phyloP scores from a whole-genome alignment of 257 asterid species.

The Fraxinus anomala region DNA sequence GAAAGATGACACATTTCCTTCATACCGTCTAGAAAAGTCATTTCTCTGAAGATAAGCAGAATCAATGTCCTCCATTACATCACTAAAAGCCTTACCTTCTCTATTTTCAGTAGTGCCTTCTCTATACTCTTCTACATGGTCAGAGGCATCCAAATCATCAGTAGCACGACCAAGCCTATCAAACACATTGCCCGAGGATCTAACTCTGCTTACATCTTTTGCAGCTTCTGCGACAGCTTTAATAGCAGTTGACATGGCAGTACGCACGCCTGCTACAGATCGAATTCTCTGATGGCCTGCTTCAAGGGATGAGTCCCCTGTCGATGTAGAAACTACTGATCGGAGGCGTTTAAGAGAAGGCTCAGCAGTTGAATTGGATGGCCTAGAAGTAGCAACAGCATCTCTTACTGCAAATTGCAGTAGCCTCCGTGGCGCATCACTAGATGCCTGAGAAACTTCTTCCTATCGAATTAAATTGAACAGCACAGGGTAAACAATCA shows the following conservation, averaged over 20 bases:
- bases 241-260: constrained; percentile 69
- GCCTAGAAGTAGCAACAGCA: constrained; percentile 78
- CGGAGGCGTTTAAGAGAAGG: constrained; percentile 79
- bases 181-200: constrained; percentile 71
- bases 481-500: constrained; percentile 8
- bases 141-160: constrained; percentile 39
- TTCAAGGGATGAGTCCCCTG: constrained; percentile 50
- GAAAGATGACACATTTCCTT: constrained; percentile 36
- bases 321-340: constrained; percentile 75
- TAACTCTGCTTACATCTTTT: constrained; percentile 62
- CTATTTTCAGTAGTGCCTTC: constrained; percentile 45
- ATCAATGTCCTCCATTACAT: constrained; percentile 30
- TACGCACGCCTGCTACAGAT: constrained; percentile 39
- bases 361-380: constrained; percentile 45
- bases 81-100: constrained; percentile 37
- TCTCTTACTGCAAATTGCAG: constrained; percentile 96
- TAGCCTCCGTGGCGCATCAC: constrained; percentile 80
- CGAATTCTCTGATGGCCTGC: constrained; percentile 57
- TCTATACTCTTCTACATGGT: constrained; percentile 40
- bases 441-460: constrained; percentile 55
- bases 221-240: constrained; percentile 94
- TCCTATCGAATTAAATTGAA: constrained; percentile 48
- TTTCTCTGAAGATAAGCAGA: constrained; percentile 38
- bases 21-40: constrained; percentile 37
- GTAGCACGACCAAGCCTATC: constrained; percentile 79